Conservation (phyloP, 2,329 filamentous ascomycete genomes). For the Pyrenophora teres region DNA sequence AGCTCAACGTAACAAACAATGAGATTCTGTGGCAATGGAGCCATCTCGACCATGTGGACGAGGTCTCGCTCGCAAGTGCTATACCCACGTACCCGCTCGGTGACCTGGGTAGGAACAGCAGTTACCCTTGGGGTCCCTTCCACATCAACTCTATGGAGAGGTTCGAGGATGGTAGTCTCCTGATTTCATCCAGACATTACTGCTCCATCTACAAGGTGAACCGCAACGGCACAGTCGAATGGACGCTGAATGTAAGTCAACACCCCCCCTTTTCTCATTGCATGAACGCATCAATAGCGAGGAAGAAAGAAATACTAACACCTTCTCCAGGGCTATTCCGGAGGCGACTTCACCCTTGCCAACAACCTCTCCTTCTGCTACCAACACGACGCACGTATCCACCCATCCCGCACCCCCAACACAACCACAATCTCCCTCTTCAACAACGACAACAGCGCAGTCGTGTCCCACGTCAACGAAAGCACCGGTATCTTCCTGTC, state of each 20-base stretch:
- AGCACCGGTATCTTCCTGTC: slow-evolving; percentile 7
- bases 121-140: slow-evolving; percentile 4
- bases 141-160: slow-evolving; percentile 4
- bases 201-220: slow-evolving; percentile 3
- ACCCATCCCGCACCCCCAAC: background rate
- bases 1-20: slow-evolving; percentile 14
- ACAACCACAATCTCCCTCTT: slow-evolving; percentile 4
- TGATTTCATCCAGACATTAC: slow-evolving; percentile 3
- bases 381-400: slow-evolving; percentile 15
- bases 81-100: slow-evolving; percentile 2
- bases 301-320: background rate
- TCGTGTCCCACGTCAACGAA: background rate
- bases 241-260: slow-evolving; percentile 5
- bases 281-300: background rate
- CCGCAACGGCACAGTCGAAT: slow-evolving; percentile 1
- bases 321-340: slow-evolving; percentile 1
- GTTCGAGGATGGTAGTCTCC: slow-evolving; percentile 2
- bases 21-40: slow-evolving; percentile 15
- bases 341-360: slow-evolving; percentile 10
- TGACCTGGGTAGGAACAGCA: slow-evolving; percentile 1
- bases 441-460: slow-evolving; percentile 7
- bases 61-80: slow-evolving; percentile 1
- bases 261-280: background rate
- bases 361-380: slow-evolving; percentile 14
- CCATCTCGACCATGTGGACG: slow-evolving; percentile 12